Evolutionary conservation across 345 rosid genomes (phyloP).

Genomic region (Aethionema arabicum): DNA sequence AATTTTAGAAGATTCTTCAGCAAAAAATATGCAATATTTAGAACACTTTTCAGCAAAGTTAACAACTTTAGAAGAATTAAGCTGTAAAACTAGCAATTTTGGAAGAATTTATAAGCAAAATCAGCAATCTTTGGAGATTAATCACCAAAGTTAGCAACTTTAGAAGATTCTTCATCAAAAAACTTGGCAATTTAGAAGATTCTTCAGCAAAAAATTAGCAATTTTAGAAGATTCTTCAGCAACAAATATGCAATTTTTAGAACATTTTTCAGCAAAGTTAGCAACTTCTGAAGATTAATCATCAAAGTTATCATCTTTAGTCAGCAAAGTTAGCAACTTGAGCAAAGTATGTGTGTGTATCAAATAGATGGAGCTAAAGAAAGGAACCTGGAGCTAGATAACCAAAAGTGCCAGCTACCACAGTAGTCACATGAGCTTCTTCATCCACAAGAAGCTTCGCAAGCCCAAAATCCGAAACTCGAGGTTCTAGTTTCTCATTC

Average conservation of each 20-base stretch:
- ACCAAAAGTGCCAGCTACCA: slow-evolving; percentile 97
- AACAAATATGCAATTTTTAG: neutral
- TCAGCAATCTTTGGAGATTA: neutral
- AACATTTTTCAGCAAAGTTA: neutral
- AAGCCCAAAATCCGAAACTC: slow-evolving; percentile 91
- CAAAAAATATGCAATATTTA: neutral
- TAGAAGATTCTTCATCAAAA: neutral
- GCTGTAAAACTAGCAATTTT: too few relatives aligned
- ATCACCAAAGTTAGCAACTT: too few relatives aligned
- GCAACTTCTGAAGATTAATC: too few relatives aligned
- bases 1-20: too few relatives aligned
- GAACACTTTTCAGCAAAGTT: too few relatives aligned
- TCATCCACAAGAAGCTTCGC: slow-evolving; percentile 93
- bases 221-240: too few relatives aligned
- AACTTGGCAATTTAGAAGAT: neutral
- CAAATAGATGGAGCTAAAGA: neutral
- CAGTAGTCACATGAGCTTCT: slow-evolving; percentile 89
- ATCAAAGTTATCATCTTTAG: too few relatives aligned
- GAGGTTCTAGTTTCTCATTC: slow-evolving; percentile 84
- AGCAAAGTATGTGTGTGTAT: too few relatives aligned
- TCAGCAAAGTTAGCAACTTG: too few relatives aligned
- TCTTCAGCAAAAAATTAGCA: too few relatives aligned
- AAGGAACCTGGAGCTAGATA: slow-evolving; percentile 91
- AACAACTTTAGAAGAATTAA: too few relatives aligned
- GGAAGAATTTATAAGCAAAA: too few relatives aligned